These are phyloP conservation scores for Chaetomiaceae sp. DNA, from an alignment of 2,329 filamentous ascomycete species.

Conservation along the genomic window DNA sequence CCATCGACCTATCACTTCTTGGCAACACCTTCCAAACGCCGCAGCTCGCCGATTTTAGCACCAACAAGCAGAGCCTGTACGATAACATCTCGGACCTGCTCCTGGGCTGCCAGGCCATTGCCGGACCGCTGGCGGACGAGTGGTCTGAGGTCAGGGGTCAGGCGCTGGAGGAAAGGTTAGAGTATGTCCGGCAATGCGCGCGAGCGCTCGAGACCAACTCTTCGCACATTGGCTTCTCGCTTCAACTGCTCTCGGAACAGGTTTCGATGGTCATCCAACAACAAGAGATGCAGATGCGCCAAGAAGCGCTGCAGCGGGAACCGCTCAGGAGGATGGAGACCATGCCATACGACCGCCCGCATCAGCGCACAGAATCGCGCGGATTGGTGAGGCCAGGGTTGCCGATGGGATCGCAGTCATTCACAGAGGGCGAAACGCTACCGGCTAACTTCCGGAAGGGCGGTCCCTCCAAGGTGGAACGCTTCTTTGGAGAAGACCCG, in stretches of 20 bases:
- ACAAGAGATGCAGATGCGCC: conserved; percentile 41
- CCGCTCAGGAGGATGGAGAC: conserved; percentile 54
- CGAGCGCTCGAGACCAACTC: conserved; percentile 81
- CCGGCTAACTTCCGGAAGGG: conserved; percentile 52
- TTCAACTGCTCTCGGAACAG: conserved; percentile 82
- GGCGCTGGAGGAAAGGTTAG: conserved; percentile 79
- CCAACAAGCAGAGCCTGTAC: conserved; percentile 89
- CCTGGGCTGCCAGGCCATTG: conserved; percentile 83
- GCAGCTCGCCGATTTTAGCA: conserved; percentile 78
- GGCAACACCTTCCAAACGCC: conserved; percentile 76
- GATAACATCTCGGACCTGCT: conserved; percentile 89
- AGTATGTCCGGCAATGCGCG: conserved; percentile 70
- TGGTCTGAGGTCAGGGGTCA: conserved; percentile 92
- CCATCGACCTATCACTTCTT: conserved; percentile 78
- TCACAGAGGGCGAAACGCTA: conserved; percentile 54
- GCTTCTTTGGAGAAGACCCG: conserved; percentile 62
- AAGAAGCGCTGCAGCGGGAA: conserved; percentile 44
- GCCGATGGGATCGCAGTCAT: conserved; percentile 54
- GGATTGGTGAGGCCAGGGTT: conserved; percentile 43
- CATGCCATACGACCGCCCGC: conserved; percentile 50
- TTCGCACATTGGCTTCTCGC: conserved; percentile 79
- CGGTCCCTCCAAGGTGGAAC: conserved; percentile 60
- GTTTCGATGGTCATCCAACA: conserved; percentile 55
- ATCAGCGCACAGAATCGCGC: conserved; percentile 56
- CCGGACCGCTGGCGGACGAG: conserved; percentile 85